phyloP scores from a whole-genome alignment of 2,329 filamentous ascomycete species.

The Aspergillus tamarii region DNA sequence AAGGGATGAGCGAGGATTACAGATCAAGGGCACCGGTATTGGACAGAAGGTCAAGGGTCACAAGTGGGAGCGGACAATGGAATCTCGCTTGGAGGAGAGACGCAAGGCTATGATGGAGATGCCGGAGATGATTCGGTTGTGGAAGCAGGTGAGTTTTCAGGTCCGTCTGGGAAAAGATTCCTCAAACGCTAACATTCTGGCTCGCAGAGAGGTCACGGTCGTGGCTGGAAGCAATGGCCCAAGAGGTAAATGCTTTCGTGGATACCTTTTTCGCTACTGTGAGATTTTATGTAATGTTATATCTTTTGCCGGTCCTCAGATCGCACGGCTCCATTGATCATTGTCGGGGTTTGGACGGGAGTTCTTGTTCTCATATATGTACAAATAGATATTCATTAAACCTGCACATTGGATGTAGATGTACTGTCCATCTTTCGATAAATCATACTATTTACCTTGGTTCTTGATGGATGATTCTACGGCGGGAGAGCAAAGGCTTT shows the following conservation, averaged over 20 bases:
- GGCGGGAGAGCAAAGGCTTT: background rate
- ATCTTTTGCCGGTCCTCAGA: slow-evolving; percentile 10
- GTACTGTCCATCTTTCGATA: background rate
- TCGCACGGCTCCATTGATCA: slow-evolving; percentile 6
- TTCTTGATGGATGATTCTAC: background rate
- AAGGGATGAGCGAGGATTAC: slow-evolving; percentile 76
- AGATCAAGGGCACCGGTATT: slow-evolving; percentile 89
- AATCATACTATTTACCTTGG: background rate
- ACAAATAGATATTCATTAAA: slow-evolving; percentile 11
- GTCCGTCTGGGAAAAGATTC: too few relatives aligned
- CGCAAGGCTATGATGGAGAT: slow-evolving; percentile 92
- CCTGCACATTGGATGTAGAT: background rate
- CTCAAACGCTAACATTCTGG: slow-evolving; percentile 39
- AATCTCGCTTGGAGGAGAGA: slow-evolving; percentile 81
- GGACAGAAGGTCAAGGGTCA: slow-evolving; percentile 96
- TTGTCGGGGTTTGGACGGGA: slow-evolving; percentile 2
- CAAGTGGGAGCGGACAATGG: slow-evolving; percentile 83
- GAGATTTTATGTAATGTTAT: slow-evolving; percentile 8
- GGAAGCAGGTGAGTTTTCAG: slow-evolving; percentile 76
- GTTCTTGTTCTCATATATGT: slow-evolving; percentile 11
- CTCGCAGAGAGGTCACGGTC: slow-evolving; percentile 67
- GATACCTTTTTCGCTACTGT: background rate
- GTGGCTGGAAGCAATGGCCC: slow-evolving; percentile 76
- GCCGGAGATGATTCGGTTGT: slow-evolving; percentile 86
- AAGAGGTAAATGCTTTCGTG: slow-evolving; percentile 45